Base-by-base conservation (phyloP, 306 rosid species). In the Oemleria cerasiformis region DNA sequence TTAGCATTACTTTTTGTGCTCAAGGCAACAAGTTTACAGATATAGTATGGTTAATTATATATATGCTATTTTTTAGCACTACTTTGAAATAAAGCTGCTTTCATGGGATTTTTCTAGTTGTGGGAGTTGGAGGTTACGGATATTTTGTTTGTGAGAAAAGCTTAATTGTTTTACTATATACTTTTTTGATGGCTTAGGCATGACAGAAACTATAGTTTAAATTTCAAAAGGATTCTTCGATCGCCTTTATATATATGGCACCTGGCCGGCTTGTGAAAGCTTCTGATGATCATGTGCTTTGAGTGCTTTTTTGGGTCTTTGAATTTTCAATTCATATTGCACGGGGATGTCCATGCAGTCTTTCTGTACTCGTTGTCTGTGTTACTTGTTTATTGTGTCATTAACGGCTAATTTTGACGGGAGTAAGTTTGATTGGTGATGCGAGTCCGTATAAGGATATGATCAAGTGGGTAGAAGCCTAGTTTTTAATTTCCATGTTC, bases 21-120 rank as follows among this genome's bases (percentile, higher is more conserved):
- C 49, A 49, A 71, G 72, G 63, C 54, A 20, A 25, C 64, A 67
- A 44, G 58, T 41, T 39, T 65, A 21, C 42, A 51, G 72, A 43
- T 62, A 40, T 43, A 23, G 63, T 39, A 49, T 73, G 80, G 71
- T 8, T 30, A 30, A 30, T 30, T 30, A n/a, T 48, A 62, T 14
- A 49, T 16, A 72, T 67, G 73, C 67, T 75, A 75, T 73, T 75
- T 73, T 75, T 57, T 74, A 10, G 83, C 67, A 49, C 65, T 42
- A 67, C 41, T 59, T 77, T 69, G 64, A 77, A 51, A 63, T 73
- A 78, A 78, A 76, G 87, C 81, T 85, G 75, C 71, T 66, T 58
- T 75, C 70, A 63, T 63, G 67, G 43, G 78, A 60, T 48, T 30
- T 30, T 30, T 30, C 36, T 30, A 30, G 36, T 2, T 30, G 36